Conservation (phyloP, 306 rosid genomes). For the Adenanthera pavonina region DNA sequence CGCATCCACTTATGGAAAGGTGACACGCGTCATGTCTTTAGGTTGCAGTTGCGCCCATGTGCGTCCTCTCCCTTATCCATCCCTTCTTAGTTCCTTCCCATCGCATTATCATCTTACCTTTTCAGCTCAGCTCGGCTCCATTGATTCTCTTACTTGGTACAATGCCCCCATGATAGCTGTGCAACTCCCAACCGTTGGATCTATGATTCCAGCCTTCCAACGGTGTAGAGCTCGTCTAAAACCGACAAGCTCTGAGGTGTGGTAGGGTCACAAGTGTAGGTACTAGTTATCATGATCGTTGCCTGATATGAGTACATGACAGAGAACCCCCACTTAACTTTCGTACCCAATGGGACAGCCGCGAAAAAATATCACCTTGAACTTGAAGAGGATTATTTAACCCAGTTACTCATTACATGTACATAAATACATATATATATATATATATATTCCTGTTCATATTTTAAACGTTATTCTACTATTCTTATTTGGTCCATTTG, state of each 20-base stretch:
- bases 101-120: not conserved
- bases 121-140: not conserved
- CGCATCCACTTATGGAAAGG: conserved; percentile 1
- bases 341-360: too few relatives aligned
- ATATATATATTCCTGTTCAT: too few relatives aligned
- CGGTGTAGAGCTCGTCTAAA: not conserved
- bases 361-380: too few relatives aligned
- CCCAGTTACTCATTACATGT: too few relatives aligned
- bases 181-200: not conserved
- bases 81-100: not conserved
- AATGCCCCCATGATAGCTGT: not conserved
- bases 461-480: too few relatives aligned
- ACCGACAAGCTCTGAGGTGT: too few relatives aligned
- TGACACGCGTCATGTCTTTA: conserved; percentile 47
- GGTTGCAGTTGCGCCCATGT: conserved; percentile 52
- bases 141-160: too few relatives aligned
- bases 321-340: too few relatives aligned
- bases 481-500: too few relatives aligned
- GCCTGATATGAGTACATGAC: not conserved
- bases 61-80: conserved; percentile 39
- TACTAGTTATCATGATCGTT: not conserved
- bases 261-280: not conserved
- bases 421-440: too few relatives aligned
- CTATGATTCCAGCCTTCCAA: not conserved
- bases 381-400: too few relatives aligned